Evolutionary conservation across 2,329 filamentous ascomycete species (phyloP).

Genomic region (Diaporthe nobilis): DNA sequence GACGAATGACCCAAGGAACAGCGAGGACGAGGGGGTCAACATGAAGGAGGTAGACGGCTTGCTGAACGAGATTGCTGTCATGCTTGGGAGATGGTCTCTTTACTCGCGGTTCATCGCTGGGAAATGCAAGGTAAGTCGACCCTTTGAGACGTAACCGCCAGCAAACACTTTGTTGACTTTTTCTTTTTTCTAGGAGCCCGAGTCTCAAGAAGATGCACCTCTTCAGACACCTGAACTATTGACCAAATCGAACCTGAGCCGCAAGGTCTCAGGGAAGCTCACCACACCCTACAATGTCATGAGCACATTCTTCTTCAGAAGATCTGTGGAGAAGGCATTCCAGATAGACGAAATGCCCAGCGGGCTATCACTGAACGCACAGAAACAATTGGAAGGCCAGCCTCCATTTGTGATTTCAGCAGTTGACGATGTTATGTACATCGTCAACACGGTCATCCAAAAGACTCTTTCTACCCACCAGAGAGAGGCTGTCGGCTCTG

Average conservation of each 20-base stretch:
- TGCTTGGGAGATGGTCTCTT: conserved; percentile 93
- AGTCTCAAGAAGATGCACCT: conserved; percentile 65
- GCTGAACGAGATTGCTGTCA: conserved; percentile 88
- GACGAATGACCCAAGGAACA: conserved; percentile 67
- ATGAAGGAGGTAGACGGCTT: conserved; percentile 96
- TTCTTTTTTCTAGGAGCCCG: conserved; percentile 62
- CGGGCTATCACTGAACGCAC: conserved; percentile 83
- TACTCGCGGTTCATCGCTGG: conserved; percentile 90
- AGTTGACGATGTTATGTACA: conserved; percentile 99
- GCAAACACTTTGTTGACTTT: conserved; percentile 46
- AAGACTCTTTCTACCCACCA: conserved; percentile 90
- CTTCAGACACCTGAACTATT: conserved; percentile 82
- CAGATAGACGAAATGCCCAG: conserved; percentile 91
- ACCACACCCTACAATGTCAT: conserved; percentile 88
- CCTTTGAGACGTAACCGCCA: conserved; percentile 42
- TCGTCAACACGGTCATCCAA: conserved; percentile 92
- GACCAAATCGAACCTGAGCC: conserved; percentile 81
- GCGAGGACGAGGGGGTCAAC: conserved; percentile 93
- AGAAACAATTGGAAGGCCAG: conserved; percentile 79
- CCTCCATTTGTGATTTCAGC: conserved; percentile 94
- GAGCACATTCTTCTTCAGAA: conserved; percentile 96
- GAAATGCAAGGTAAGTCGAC: conserved; percentile 81
- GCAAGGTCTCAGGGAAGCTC: conserved; percentile 83
- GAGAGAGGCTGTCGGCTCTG: conserved; percentile 80
- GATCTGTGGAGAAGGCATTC: conserved; percentile 97